Conservation (phyloP, 345 rosid genomes). For the Camelina laxa region DNA sequence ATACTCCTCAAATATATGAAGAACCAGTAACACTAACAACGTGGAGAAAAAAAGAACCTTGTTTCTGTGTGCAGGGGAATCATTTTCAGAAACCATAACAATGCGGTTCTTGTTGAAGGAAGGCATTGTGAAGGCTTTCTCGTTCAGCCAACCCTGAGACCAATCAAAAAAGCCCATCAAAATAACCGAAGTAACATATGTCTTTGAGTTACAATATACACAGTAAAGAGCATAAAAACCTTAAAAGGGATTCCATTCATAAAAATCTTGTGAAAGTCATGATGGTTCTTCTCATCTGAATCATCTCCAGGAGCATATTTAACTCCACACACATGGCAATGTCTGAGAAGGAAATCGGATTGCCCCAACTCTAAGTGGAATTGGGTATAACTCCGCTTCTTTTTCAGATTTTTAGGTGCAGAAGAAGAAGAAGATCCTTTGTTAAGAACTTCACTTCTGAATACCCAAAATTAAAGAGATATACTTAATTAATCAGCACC, state of each 20-base stretch:
- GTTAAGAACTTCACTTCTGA: conserved; percentile 29
- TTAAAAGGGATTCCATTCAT: conserved; percentile 74
- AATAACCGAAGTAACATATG: too few relatives aligned
- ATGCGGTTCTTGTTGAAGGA: conserved; percentile 50
- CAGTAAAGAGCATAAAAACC: conserved; percentile 40
- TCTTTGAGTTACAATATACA: not conserved
- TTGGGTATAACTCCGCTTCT: conserved; percentile 83
- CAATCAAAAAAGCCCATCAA: not conserved
- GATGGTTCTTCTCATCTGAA: conserved; percentile 77
- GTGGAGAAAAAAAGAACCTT: conserved; percentile 66
- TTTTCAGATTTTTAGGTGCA: conserved; percentile 50
- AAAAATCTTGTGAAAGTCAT: conserved; percentile 63
- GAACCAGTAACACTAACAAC: not conserved
- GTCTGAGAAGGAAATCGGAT: conserved; percentile 77
- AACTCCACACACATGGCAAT: conserved; percentile 61
- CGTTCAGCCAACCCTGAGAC: conserved; percentile 67
- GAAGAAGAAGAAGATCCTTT: conserved; percentile 24
- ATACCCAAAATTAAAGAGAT: conserved; percentile 7
- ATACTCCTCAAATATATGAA: conserved; percentile 30
- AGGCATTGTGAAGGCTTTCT: conserved; percentile 57
- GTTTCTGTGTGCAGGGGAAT: conserved; percentile 60
- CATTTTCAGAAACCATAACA: conserved; percentile 59
- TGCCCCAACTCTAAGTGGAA: conserved; percentile 84
- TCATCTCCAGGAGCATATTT: conserved; percentile 77
- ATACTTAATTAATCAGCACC: not conserved